A percentile compares a stretch with the other conserved stretches of the same genome.
These are phyloP conservation scores for Populus davidiana DNA, from an alignment of 345 rosid species.

Conservation along the genomic window DNA sequence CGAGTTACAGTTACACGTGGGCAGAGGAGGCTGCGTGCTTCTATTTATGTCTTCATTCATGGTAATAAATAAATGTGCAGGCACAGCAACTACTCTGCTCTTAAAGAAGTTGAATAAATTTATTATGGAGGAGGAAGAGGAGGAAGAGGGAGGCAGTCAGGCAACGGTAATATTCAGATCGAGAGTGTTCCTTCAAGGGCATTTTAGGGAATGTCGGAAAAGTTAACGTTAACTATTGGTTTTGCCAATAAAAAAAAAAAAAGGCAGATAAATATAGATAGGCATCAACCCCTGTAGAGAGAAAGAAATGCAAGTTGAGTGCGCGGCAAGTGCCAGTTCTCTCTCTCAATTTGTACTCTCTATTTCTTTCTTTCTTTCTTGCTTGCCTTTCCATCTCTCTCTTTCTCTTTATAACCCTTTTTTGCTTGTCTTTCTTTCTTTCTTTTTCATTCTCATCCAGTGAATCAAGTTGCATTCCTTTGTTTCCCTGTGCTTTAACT, in stretches of 20 bases:
- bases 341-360: background rate
- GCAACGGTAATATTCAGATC: slow-evolving; percentile 51
- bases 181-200: slow-evolving; percentile 44
- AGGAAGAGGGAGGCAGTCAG: background rate
- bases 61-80: background rate
- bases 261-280: slow-evolving; percentile 6
- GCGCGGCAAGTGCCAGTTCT: slow-evolving; percentile 31
- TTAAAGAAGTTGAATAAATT: slow-evolving; percentile 7
- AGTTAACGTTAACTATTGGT: slow-evolving; percentile 36
- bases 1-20: background rate
- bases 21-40: background rate
- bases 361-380: background rate
- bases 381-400: slow-evolving; percentile 1
- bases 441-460: slow-evolving; percentile 17
- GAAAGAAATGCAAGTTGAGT: slow-evolving; percentile 11
- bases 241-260: background rate
- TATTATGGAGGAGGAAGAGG: background rate
- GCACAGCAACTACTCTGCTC: background rate
- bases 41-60: background rate
- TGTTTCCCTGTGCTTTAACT: background rate
- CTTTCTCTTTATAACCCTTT: background rate
- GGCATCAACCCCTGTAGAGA: background rate
- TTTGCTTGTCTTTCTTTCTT: slow-evolving; percentile 10
- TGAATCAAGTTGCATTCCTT: slow-evolving; percentile 18
- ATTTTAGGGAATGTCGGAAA: slow-evolving; percentile 31